These are phyloP conservation scores for Solanum hybrid DNA, from an alignment of 305 asterid species.

Conservation along the genomic window DNA sequence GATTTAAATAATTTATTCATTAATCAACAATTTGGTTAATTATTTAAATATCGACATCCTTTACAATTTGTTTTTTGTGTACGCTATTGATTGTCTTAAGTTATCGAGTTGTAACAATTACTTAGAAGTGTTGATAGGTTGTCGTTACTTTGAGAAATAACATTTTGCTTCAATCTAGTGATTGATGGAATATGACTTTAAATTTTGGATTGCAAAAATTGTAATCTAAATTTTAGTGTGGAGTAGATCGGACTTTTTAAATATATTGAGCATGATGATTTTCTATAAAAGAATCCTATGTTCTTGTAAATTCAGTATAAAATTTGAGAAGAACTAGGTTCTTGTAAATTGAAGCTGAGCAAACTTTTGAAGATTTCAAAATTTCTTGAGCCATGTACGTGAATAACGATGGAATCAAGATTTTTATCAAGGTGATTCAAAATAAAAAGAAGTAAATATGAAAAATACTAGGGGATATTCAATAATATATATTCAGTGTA, in stretches of 20 bases:
- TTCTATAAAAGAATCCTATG: neutral
- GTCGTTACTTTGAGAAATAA: neutral
- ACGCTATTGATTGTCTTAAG: neutral
- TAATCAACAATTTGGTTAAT: neutral
- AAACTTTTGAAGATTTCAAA: neutral
- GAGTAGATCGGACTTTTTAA: neutral
- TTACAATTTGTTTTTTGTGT: neutral
- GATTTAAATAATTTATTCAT: neutral
- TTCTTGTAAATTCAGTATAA: neutral
- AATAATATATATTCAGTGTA: too few species aligned
- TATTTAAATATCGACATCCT: neutral
- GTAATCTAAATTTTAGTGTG: neutral
- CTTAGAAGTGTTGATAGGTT: neutral
- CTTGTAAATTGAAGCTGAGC: neutral
- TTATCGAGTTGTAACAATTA: neutral
- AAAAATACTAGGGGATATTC: too few species aligned
- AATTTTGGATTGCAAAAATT: neutral
- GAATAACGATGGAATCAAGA: fast-evolving
- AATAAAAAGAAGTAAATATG: too few species aligned
- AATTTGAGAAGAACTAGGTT: neutral
- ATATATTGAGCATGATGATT: neutral
- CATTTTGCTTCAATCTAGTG: neutral
- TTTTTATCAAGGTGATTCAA: fast-evolving
- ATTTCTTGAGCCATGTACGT: neutral
- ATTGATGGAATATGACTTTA: neutral